Base-by-base conservation (phyloP, 805 yeast genomes). In the Saturnispora galanensis region DNA sequence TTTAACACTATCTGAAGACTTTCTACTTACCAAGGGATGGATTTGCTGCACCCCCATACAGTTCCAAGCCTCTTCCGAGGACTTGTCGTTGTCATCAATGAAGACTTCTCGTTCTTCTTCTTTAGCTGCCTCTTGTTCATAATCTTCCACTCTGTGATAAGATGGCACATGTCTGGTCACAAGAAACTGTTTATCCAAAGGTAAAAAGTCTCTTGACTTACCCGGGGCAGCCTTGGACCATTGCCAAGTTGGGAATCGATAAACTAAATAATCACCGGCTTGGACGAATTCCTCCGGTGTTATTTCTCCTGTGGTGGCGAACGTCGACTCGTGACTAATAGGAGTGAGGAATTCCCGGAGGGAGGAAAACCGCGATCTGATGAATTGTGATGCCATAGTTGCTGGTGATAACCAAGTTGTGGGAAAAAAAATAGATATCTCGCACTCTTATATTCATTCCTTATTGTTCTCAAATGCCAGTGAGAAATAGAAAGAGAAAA, bases 161-260 rank as follows among this genome's bases (percentile, higher is more conserved):
- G 89, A 81, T 3, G 97, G 96, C 3, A 93, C 97, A 58, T 86
- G 95, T 55, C 79, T 75, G 0, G 97, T 88, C 3, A 93, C 84
- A 35, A 93, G 66, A 52, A 74, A 85, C 65, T 93, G 98, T 64
- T 87, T 93, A 52, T 85, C 89, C 1, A 67, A 66, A 1, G 98
- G 98, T 47, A 93, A 65, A 54, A 87, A 93, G 50, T 77, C 82
- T 50, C 80, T 75, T 39, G 59, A 66, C 52, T 70, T 73, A 8
- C 72, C 66, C 11, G 68, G 63, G 12, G 82, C 74, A 1, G 82
- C 79, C 3, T 76, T 67, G 2, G 77, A 67, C 98, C 98, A 93
- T 50, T 79, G 78, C 98, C 98, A 93, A 1, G 97, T 93, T 2
- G 98, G 97, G 60, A 93, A 93, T 69, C 83, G 85, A 63, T 79